These are phyloP conservation scores for Hymenoscyphus occultus DNA, from an alignment of 2,329 filamentous ascomycete species.

Conservation along the genomic window DNA sequence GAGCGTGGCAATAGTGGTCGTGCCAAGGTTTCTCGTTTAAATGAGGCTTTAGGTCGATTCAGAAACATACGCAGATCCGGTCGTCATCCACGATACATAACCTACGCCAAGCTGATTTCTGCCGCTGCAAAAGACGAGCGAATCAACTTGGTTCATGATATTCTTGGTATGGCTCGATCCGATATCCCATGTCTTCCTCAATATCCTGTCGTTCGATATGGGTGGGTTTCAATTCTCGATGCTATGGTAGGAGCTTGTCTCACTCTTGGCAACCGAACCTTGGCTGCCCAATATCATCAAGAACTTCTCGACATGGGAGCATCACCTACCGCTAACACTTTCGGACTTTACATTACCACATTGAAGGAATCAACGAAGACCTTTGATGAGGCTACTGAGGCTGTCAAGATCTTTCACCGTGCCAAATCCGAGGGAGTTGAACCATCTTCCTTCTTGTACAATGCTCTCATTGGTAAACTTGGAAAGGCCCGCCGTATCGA, in stretches of 20 bases:
- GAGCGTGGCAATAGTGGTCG: slow-evolving; percentile 72
- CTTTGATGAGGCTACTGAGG: slow-evolving; percentile 95
- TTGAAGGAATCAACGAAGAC: slow-evolving; percentile 96
- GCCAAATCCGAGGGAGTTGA: slow-evolving; percentile 92
- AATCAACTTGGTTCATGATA: slow-evolving; percentile 77
- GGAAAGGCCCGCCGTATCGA: slow-evolving; percentile 97
- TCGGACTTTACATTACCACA: slow-evolving; percentile 98
- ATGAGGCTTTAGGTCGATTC: slow-evolving; percentile 78
- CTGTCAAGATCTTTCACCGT: slow-evolving; percentile 94
- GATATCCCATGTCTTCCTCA: slow-evolving; percentile 84
- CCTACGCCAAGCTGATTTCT: slow-evolving; percentile 91
- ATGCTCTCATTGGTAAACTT: slow-evolving; percentile 95
- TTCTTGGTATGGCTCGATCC: slow-evolving; percentile 81
- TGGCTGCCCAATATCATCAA: slow-evolving; percentile 85
- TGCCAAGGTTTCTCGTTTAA: slow-evolving; percentile 64
- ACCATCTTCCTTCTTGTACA: slow-evolving; percentile 96
- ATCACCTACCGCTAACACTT: slow-evolving; percentile 94
- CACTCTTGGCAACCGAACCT: slow-evolving; percentile 72
- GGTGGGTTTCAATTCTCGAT: slow-evolving; percentile 94
- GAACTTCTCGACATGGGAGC: slow-evolving; percentile 88
- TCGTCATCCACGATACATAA: slow-evolving; percentile 91
- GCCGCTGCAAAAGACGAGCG: slow-evolving; percentile 84
- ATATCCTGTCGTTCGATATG: slow-evolving; percentile 85
- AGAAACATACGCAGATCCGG: slow-evolving; percentile 91
- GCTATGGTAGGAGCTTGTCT: slow-evolving; percentile 94